These are phyloP conservation scores for Neurospora africana DNA, from an alignment of 495 filamentous ascomycete species.

Conservation along the genomic window DNA sequence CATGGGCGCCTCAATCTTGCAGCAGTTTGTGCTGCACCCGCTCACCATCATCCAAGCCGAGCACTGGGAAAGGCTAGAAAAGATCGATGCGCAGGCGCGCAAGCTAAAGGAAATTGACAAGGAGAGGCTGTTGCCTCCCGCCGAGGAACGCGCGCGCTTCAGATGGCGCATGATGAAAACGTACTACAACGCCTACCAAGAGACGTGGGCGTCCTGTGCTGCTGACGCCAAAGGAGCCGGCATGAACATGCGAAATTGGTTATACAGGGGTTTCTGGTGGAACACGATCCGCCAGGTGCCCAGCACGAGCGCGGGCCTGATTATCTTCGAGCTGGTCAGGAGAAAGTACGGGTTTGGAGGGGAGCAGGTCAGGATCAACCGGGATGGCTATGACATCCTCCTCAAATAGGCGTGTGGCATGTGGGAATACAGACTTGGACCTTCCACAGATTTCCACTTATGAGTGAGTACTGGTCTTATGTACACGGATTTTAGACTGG, in stretches of 20 bases:
- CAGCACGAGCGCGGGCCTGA: slow-evolving; percentile 76
- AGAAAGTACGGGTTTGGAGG: slow-evolving; percentile 62
- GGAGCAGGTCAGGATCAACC: slow-evolving; percentile 47
- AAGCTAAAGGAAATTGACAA: slow-evolving; percentile 30
- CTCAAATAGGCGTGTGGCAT: slow-evolving; percentile 27
- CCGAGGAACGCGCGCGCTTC: slow-evolving; percentile 11
- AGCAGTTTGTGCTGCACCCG: slow-evolving; percentile 73
- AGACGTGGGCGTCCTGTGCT: slow-evolving; percentile 60
- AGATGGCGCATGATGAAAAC: slow-evolving; percentile 45
- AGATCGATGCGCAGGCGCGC: slow-evolving; percentile 52
- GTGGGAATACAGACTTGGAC: not conserved
- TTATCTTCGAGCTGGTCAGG: slow-evolving; percentile 81
- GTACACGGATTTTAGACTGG: not conserved
- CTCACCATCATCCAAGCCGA: slow-evolving; percentile 62
- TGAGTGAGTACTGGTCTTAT: not conserved
- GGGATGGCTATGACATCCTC: slow-evolving; percentile 67
- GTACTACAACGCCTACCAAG: slow-evolving; percentile 66
- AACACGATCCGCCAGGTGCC: slow-evolving; percentile 73
- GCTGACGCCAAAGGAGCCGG: slow-evolving; percentile 52
- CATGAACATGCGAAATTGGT: slow-evolving; percentile 53
- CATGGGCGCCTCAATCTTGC: slow-evolving; percentile 60
- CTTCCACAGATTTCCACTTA: not conserved
- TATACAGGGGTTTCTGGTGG: slow-evolving; percentile 67
- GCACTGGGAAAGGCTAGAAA: slow-evolving; percentile 70
- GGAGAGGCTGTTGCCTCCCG: slow-evolving; percentile 5